phyloP scores from a whole-genome alignment of 2,329 filamentous ascomycete genomes.

The Trichoderma atrobrunneum region DNA sequence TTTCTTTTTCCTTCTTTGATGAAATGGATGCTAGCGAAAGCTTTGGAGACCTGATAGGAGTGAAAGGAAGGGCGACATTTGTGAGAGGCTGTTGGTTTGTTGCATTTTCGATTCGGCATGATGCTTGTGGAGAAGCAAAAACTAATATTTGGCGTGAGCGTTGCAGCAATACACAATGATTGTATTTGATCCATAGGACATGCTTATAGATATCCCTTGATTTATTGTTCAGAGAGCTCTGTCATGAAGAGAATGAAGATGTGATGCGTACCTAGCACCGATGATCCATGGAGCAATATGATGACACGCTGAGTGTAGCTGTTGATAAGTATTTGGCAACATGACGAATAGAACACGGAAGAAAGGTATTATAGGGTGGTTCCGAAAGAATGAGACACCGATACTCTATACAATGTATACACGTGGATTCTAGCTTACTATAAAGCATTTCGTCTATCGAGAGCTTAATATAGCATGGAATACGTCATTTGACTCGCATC shows the following conservation, averaged over 20 bases:
- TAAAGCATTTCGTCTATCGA: not conserved
- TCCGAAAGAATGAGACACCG: not conserved
- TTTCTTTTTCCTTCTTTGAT: not conserved
- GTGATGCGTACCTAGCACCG: not conserved
- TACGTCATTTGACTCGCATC: not conserved
- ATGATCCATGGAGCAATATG: fast-evolving
- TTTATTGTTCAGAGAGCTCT: not conserved
- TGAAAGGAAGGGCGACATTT: not conserved
- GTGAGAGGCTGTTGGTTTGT: not conserved
- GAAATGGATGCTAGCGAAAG: not conserved
- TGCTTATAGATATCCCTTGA: not conserved
- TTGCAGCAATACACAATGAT: not conserved
- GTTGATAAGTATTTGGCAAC: not conserved
- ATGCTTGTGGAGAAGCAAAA: not conserved
- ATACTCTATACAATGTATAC: not conserved
- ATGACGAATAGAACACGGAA: not conserved
- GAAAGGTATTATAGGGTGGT: not conserved
- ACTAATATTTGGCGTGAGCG: not conserved
- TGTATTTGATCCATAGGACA: not conserved
- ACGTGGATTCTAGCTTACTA: not conserved
- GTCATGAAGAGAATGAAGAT: not conserved
- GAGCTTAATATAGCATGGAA: not conserved
- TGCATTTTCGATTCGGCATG: not conserved
- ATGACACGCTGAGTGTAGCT: not conserved
- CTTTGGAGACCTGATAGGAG: not conserved